phyloP scores from a whole-genome alignment of 441 rosid species.

The Syzygium malaccense region DNA sequence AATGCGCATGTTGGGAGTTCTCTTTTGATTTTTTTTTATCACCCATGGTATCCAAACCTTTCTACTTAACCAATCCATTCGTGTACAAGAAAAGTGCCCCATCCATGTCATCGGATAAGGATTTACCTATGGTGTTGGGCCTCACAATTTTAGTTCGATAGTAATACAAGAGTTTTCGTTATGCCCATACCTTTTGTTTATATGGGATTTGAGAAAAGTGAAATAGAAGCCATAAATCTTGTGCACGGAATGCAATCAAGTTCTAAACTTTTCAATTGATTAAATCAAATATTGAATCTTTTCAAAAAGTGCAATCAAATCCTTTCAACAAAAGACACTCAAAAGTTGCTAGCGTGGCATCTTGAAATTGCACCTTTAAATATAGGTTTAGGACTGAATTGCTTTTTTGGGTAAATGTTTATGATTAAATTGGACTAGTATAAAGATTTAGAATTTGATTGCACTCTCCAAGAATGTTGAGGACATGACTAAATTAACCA shows the following conservation, averaged over 20 bases:
- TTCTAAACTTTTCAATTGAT: background rate
- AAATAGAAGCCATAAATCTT: background rate
- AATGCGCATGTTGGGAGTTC: background rate
- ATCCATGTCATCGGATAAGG: background rate
- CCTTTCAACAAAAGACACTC: background rate
- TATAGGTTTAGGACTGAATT: no score
- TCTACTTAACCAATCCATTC: background rate
- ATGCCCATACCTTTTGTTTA: no score
- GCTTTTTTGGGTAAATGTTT: background rate
- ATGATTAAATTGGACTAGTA: background rate
- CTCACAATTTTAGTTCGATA: background rate
- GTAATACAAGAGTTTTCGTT: background rate
- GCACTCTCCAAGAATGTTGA: no score
- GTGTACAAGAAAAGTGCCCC: background rate
- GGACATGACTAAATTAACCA: background rate
- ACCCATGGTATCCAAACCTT: background rate
- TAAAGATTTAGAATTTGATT: no score
- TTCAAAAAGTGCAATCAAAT: background rate
- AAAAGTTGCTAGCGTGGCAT: background rate
- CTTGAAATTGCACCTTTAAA: no score
- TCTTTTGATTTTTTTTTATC: background rate
- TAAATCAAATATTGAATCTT: background rate
- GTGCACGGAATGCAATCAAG: background rate
- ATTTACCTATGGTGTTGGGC: background rate
- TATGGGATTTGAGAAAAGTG: background rate